phyloP scores from a whole-genome alignment of 1,139 yeast species.

The Geotrichum carabidarum region DNA sequence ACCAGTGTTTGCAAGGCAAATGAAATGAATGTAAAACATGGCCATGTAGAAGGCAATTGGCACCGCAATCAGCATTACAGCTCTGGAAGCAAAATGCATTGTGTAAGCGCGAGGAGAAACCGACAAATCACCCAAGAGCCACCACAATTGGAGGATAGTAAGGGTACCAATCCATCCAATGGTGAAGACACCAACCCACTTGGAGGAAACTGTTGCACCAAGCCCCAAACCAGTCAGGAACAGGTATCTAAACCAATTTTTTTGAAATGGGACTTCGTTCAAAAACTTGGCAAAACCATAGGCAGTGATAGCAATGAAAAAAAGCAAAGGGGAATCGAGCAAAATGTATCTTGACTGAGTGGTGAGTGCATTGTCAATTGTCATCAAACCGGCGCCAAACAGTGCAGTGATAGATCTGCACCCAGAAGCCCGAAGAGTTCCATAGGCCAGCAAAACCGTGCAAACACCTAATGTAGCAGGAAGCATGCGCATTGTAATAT shows the following conservation, averaged over 20 bases:
- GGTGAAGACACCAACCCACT: conserved; percentile 97
- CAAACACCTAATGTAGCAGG: conserved; percentile 80
- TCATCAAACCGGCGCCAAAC: conserved; percentile 60
- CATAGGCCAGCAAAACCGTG: conserved; percentile 68
- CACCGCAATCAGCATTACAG: conserved; percentile 56
- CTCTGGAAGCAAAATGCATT: conserved; percentile 55
- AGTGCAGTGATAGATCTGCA: conserved; percentile 71
- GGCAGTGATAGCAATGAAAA: conserved; percentile 82
- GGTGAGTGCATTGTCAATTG: conserved; percentile 78
- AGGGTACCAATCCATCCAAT: conserved; percentile 82
- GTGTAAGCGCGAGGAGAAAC: conserved; percentile 49
- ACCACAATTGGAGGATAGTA: conserved; percentile 79
- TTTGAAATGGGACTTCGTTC: conserved; percentile 63
- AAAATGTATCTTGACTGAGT: conserved; percentile 89
- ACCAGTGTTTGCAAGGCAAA: conserved; percentile 65
- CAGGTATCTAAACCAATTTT: conserved; percentile 65
- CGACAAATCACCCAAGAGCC: conserved; percentile 76
- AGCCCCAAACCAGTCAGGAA: conserved; percentile 71
- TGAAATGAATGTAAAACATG: conserved; percentile 78
- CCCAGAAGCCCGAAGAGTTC: conserved; percentile 82
- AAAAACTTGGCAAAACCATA: conserved; percentile 80
- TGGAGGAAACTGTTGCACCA: conserved; percentile 83
- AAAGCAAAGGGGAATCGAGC: conserved; percentile 86
- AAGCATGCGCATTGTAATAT: conserved; percentile 75
- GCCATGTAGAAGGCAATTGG: conserved; percentile 63